Percentiles rank a stretch among this genome's conserved stretches.
Conservation (phyloP, 2,329 filamentous ascomycete species). For the Triangularia setosa region DNA sequence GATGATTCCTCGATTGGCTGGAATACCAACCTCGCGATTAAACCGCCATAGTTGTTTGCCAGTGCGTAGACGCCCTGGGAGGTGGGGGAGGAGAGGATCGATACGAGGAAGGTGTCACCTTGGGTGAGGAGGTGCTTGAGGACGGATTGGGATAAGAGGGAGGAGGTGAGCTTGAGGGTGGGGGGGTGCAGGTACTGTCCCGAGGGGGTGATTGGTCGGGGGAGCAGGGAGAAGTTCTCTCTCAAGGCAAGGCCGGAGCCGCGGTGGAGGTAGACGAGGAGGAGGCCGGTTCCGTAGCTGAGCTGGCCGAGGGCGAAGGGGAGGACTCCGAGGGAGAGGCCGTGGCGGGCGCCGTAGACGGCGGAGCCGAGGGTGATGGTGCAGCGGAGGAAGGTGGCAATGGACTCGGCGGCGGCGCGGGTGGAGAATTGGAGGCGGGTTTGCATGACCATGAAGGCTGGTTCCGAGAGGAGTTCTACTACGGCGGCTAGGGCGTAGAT, state of each 20-base stretch:
- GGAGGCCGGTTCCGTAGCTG: slow-evolving; percentile 65
- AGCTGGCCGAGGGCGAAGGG: slow-evolving; percentile 88
- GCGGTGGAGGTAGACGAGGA: slow-evolving; percentile 65
- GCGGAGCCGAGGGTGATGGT: slow-evolving; percentile 68
- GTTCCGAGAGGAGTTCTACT: slow-evolving; percentile 80
- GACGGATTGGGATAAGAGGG: slow-evolving; percentile 79
- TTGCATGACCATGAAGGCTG: slow-evolving; percentile 84
- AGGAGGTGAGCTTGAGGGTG: slow-evolving; percentile 70
- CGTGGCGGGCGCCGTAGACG: slow-evolving; percentile 53
- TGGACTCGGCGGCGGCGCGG: slow-evolving; percentile 77
- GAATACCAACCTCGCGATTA: slow-evolving; percentile 83
- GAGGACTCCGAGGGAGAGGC: slow-evolving; percentile 56
- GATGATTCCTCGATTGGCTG: slow-evolving; percentile 95
- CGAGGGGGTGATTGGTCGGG: slow-evolving; percentile 34
- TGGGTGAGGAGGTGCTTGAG: slow-evolving; percentile 94
- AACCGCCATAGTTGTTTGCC: slow-evolving; percentile 89
- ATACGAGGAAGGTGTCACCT: slow-evolving; percentile 86
- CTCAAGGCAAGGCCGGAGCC: slow-evolving; percentile 52
- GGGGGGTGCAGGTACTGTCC: slow-evolving; percentile 60
- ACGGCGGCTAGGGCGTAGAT: slow-evolving; percentile 56
- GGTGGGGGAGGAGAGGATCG: slow-evolving; percentile 67
- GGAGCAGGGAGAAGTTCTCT: slow-evolving; percentile 67
- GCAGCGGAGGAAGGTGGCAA: slow-evolving; percentile 75
- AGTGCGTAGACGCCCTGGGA: slow-evolving; percentile 91
- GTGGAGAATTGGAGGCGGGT: slow-evolving; percentile 74